phyloP scores from a whole-genome alignment of 1,284 basidiomycete species.

The Vanrija humicola region DNA sequence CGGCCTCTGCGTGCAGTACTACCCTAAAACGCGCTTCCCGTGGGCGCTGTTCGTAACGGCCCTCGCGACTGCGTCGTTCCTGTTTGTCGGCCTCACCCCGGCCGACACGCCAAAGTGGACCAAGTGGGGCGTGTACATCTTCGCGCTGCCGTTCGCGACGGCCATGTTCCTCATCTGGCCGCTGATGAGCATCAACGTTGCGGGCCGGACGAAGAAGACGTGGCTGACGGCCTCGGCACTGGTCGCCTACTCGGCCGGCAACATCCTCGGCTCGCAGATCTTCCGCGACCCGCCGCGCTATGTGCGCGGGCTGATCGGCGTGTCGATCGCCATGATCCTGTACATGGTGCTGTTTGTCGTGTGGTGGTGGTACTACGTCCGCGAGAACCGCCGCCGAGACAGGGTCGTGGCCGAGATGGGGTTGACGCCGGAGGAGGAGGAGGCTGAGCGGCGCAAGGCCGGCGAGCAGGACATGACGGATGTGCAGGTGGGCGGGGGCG shows the following conservation, averaged over 20 bases:
- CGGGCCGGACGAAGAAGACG: conserved; percentile 34
- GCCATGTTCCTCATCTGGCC: conserved; percentile 33
- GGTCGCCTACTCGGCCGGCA: conserved; percentile 32
- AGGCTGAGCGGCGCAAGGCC: conserved; percentile 1
- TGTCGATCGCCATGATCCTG: neutral
- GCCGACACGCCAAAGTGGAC: conserved; percentile 17
- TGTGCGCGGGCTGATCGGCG: neutral
- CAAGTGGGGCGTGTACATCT: conserved; percentile 24
- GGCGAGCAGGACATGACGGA: conserved; percentile 11
- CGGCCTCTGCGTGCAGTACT: conserved; percentile 9
- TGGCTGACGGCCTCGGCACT: conserved; percentile 15
- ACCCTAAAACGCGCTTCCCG: conserved; percentile 18
- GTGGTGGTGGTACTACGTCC: conserved; percentile 8
- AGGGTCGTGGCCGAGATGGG: neutral
- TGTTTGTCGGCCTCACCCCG: conserved; percentile 23
- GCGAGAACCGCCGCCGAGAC: conserved; percentile 7
- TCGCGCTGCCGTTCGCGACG: conserved; percentile 16
- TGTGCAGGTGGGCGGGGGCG: neutral
- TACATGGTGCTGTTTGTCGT: neutral
- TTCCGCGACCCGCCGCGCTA: conserved; percentile 12
- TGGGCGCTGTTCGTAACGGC: conserved; percentile 17
- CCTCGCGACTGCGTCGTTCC: conserved; percentile 18
- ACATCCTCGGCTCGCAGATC: conserved; percentile 26
- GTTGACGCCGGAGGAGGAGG: neutral
- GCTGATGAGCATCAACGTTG: conserved; percentile 29